A percentile compares a stretch with the other conserved stretches of the same genome.
Evolutionary conservation across 1,284 basidiomycete genomes (phyloP).

Genomic region (Trichosporon coremiiforme): DNA sequence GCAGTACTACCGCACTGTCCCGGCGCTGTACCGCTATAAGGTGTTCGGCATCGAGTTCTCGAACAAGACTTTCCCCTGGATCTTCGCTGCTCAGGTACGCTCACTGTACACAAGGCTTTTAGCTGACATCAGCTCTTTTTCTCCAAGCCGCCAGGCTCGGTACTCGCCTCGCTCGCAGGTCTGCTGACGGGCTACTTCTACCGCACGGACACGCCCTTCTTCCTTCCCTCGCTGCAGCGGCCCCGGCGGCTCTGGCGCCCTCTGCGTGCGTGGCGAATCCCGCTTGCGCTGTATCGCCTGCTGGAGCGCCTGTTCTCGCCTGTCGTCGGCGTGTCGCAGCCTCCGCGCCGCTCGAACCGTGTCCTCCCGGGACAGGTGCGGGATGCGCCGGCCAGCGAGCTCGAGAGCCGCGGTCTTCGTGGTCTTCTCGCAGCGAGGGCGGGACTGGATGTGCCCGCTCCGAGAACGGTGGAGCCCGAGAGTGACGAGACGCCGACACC

Average conservation of each 20-base stretch:
- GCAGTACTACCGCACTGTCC: conserved; percentile 76
- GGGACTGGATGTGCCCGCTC: conserved; percentile 29
- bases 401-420: conserved; percentile 45
- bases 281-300: conserved; percentile 62
- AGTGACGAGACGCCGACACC: conserved; percentile 12
- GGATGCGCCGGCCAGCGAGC: conserved; percentile 22
- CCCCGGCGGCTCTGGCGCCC: conserved; percentile 42
- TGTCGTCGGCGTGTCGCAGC: conserved; percentile 65
- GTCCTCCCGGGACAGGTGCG: conserved; percentile 63
- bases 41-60: conserved; percentile 73
- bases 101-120: no score
- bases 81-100: conserved; percentile 67
- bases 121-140: conserved; percentile 65
- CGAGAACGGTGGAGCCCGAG: conserved; percentile 13
- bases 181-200: conserved; percentile 72
- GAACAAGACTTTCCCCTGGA: conserved; percentile 72
- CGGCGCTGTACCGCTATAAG: conserved; percentile 71
- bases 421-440: conserved; percentile 30
- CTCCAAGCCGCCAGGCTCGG: conserved; percentile 67
- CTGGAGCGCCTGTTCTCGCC: conserved; percentile 64
- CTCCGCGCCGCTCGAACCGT: conserved; percentile 62
- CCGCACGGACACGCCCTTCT: conserved; percentile 69
- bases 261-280: conserved; percentile 72
- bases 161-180: conserved; percentile 66
- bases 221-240: conserved; percentile 41